Evolutionary conservation across 495 filamentous ascomycete genomes (phyloP).

Genomic region (Hyaloscypha finlandica): DNA sequence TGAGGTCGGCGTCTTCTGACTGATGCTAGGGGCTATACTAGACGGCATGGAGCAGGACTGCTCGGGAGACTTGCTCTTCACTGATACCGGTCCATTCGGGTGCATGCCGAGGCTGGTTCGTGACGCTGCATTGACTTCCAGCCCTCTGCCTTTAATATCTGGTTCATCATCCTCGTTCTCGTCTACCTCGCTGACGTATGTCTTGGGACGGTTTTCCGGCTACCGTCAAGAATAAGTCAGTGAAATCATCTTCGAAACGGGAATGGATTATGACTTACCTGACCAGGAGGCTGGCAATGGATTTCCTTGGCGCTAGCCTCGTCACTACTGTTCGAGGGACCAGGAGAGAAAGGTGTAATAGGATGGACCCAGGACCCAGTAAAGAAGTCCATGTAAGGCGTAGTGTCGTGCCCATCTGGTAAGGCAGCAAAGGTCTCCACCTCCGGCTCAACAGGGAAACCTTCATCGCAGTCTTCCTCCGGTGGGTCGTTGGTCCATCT

Average conservation of each 20-base stretch:
- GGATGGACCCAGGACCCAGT: conserved; percentile 18
- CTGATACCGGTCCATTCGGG: conserved; percentile 5
- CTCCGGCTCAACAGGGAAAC: neutral
- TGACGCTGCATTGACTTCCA: neutral
- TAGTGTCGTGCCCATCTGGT: conserved; percentile 3
- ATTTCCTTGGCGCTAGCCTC: neutral
- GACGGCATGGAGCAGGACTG: neutral
- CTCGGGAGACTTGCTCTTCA: neutral
- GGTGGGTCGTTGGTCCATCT: conserved; percentile 15
- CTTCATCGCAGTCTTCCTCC: conserved; percentile 3
- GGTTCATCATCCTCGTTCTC: neutral
- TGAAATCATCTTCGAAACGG: neutral
- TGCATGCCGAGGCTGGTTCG: conserved; percentile 6
- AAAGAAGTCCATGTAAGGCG: conserved; percentile 11
- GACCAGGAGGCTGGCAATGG: neutral
- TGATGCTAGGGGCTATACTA: neutral
- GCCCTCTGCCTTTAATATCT: neutral
- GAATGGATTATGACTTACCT: neutral
- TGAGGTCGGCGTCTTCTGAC: neutral
- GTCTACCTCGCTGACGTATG: neutral
- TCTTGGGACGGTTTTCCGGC: neutral
- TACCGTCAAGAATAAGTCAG: neutral
- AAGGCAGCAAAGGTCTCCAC: neutral
- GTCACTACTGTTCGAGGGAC: conserved; percentile 5
- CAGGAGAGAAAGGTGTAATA: conserved; percentile 4